Conservation (phyloP, 176 grass and related monocot genomes). For the Oryza glumipatula region DNA sequence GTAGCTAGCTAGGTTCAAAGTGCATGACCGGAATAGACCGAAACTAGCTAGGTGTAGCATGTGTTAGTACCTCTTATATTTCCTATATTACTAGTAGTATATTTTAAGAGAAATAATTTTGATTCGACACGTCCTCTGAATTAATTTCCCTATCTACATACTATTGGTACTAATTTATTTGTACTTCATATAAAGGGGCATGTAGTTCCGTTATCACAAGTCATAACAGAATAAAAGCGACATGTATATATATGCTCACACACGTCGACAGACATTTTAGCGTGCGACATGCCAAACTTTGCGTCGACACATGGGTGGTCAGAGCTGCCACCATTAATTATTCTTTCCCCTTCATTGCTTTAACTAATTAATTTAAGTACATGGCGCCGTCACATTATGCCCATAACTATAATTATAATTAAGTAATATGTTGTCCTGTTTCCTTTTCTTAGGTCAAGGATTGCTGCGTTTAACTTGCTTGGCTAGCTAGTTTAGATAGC, state of each 20-base stretch:
- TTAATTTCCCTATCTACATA: not conserved
- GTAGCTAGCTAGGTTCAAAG: too few species aligned
- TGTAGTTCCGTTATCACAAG: not conserved
- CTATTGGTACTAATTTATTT: too few species aligned
- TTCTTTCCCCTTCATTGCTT: not conserved
- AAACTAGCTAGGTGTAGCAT: not conserved
- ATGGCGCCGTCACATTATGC: not conserved
- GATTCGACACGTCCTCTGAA: not conserved
- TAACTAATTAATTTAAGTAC: constrained; percentile 1
- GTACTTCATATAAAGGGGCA: not conserved
- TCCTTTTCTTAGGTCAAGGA: constrained; percentile 45
- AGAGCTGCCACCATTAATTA: constrained; percentile 23
- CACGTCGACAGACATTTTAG: constrained; percentile 23
- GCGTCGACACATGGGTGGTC: constrained; percentile 37
- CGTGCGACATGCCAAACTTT: constrained; percentile 52
- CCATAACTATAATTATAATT: not conserved
- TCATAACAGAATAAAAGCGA: constrained; percentile 37
- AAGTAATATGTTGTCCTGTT: not conserved
- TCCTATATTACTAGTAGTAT: not conserved
- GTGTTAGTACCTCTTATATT: not conserved
- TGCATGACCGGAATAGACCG: too few species aligned
- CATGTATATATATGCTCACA: not conserved
- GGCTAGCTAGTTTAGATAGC: too few species aligned
- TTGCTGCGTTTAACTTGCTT: constrained; percentile 17
- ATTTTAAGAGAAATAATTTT: not conserved